Base-by-base conservation (phyloP, 768 basidiomycete species). In the Termitomyces sp. region DNA sequence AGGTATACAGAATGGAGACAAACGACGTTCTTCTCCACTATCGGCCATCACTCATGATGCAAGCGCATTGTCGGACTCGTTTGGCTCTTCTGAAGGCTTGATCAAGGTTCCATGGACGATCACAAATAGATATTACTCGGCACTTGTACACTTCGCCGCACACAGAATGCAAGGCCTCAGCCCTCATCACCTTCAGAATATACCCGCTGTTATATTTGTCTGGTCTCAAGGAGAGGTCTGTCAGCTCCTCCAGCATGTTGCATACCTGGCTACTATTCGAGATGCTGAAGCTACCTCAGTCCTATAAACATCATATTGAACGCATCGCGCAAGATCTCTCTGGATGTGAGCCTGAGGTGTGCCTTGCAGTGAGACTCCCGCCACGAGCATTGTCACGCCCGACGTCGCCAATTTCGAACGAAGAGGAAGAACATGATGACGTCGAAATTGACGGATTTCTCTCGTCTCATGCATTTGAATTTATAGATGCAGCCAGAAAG, bases 51-150 rank as follows among this genome's bases (percentile, higher is more conserved):
- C 44, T 6, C 48, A 51, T 54, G 49, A 39, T 28, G 34, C 41
- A 25, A 12, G 14, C 55, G 14, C 54, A 8, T 41, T 49, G 21
- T 34, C 55, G 28, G 46, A 60, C 39, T 42, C 54, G 10, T 27
- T 58, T 35, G 64, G 50, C 28, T 64, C 63, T 10, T 66, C 55
- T 7, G 30, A 61, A n/a, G 58, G 58, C 42, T 55, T 61, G 52
- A 62, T 67, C 37, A 71, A 61, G 34, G 70, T 89, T 32, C 85
- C 86, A 10, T 92, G 89, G 89, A 87, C 81, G 41, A 88, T 92
- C 59, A 70, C 72, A 51, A 92, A 92, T 74, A 86, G 82, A 67
- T 94, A 94, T 70, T 94, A 93, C 72, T 81, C 81, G 14, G 91
- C 91, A 1, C 75, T 79, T 57, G 86, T 94, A 7, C 82, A 84